Evolutionary conservation across 306 rosid genomes (phyloP).

Genomic region (Quercus suber): DNA sequence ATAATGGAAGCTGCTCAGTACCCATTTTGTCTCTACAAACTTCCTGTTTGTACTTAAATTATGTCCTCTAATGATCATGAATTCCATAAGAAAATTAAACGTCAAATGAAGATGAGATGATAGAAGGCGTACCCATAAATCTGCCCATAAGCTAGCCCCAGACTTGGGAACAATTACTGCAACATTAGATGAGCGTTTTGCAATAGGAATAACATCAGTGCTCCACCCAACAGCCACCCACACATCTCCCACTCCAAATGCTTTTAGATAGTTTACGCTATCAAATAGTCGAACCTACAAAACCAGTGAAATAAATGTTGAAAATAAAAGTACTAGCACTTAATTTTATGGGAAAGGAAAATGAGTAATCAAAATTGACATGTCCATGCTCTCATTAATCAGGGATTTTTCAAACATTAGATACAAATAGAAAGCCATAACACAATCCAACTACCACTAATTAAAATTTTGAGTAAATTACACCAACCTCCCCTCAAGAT

Average conservation of each 20-base stretch:
- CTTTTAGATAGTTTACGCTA: slow-evolving; percentile 72
- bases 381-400: neutral
- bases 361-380: neutral
- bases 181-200: slow-evolving; percentile 79
- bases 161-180: slow-evolving; percentile 87
- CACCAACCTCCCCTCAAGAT: too few relatives aligned
- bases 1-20: neutral
- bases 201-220: slow-evolving; percentile 79
- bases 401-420: neutral
- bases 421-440: neutral
- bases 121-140: slow-evolving; percentile 68
- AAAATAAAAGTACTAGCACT: neutral
- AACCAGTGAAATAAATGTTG: neutral
- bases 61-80: neutral
- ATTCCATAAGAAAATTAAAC: neutral
- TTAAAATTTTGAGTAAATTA: neutral
- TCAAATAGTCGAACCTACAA: slow-evolving; percentile 80
- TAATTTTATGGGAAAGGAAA: neutral
- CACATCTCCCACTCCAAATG: slow-evolving; percentile 85
- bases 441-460: neutral
- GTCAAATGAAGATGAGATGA: slow-evolving; percentile 7
- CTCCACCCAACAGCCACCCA: slow-evolving; percentile 99
- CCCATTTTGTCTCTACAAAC: neutral
- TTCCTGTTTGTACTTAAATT: neutral
- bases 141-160: slow-evolving; percentile 92